These are phyloP conservation scores for Cocos nucifera DNA, from an alignment of 176 grass and related monocot genomes.

Conservation along the genomic window DNA sequence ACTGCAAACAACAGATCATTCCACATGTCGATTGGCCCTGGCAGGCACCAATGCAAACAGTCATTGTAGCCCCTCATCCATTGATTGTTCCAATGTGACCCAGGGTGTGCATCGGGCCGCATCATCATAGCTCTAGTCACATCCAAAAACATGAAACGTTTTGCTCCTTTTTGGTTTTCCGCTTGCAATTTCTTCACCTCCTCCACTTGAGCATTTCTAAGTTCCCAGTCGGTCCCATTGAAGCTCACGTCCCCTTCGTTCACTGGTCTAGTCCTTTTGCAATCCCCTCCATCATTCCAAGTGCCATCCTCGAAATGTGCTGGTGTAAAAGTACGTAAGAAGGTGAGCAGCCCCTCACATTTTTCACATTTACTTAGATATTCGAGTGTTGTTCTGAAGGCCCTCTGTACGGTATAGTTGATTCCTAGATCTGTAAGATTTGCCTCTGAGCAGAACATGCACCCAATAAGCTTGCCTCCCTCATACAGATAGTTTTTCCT, in stretches of 20 bases:
- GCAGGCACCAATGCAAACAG: conserved; percentile 35
- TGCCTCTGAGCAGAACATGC: conserved; percentile 46
- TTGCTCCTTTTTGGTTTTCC: conserved; percentile 13
- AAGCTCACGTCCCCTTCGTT: conserved; percentile 18
- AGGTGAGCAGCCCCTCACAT: conserved; percentile 29
- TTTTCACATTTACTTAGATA: conserved; percentile 28
- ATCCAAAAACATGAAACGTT: conserved; percentile 33
- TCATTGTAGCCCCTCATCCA: conserved; percentile 21
- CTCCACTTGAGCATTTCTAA: conserved; percentile 57
- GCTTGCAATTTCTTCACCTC: conserved; percentile 13
- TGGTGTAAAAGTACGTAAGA: conserved; percentile 58
- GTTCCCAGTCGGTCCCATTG: conserved; percentile 29
- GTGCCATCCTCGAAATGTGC: conserved; percentile 66
- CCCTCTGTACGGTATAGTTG: conserved; percentile 33
- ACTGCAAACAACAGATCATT: conserved; percentile 21
- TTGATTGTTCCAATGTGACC: conserved; percentile 12
- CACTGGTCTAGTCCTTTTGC: conserved; percentile 51
- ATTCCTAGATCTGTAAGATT: conserved; percentile 39
- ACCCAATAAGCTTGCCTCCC: conserved; percentile 43
- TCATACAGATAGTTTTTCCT: conserved; percentile 48
- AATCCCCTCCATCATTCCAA: conserved; percentile 57
- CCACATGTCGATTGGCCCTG: conserved; percentile 31
- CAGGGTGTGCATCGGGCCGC: conserved; percentile 46
- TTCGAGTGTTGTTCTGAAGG: conserved; percentile 30
- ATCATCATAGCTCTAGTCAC: conserved; percentile 42